Evolutionary conservation across 2,329 filamentous ascomycete species (phyloP), one percentile per base, ranked within the genome.

Genomic region (Claviceps humidiphila): DNA sequence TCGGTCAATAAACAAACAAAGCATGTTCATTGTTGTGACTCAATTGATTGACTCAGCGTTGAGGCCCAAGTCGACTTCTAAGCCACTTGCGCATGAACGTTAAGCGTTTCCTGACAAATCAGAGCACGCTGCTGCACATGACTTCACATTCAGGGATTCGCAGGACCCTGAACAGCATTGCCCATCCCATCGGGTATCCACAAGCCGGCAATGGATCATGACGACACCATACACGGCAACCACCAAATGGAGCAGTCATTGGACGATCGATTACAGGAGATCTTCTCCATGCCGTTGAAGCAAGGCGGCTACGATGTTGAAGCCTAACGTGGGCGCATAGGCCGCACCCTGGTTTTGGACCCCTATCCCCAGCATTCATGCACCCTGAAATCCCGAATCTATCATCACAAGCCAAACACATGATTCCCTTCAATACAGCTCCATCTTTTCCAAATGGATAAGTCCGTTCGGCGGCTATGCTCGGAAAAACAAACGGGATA

Each of bases 381-480:
- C 17, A 43, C 17, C 42, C 42, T 20, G 20, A 44, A 41, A 41
- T 17, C 39, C 14, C 16, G 16, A 7, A 30, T 26, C 43, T 22
- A 26, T 11, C 30, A 9, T 34, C 9, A 34, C 30, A 34, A 11
- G 9, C 30, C 30, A 34, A 34, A 34, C 30, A 11, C 30, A 34
- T 13, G 4, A 43, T 30, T 20, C 16, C 40, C 26, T 30, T 54
- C 44, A 54, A 51, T 69, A 69, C 20, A 72, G 53, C 45, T 74
- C 69, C 64, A 74, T 68, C 55, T 71, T 75, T 60, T 82, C 78
- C 4, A 85, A 68, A 59, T 84, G 79, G 52, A 84, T 78, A 49
- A 84, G 64, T 2, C 81, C 81, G 58, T 84, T 83, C 1, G 78
- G 74, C 26, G 81, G 80, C 81, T 84, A 60, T 37, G 17, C 14